Conservation (phyloP, 768 basidiomycete genomes). For the Hygrocybe coccinea region DNA sequence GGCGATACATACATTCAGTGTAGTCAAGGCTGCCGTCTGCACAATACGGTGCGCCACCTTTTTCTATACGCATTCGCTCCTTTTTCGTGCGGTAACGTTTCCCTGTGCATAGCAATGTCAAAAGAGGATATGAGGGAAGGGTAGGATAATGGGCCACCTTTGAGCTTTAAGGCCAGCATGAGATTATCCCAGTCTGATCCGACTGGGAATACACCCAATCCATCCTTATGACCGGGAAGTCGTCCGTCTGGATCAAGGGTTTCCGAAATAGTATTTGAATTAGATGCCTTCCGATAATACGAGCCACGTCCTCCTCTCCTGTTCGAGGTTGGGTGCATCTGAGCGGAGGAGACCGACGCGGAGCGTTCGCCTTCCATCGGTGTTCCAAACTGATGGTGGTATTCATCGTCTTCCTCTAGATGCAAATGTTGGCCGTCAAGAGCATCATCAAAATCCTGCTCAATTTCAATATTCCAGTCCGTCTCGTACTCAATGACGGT, state of each 20-base stretch:
- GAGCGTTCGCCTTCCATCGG: constrained; percentile 35
- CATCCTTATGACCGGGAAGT: constrained; percentile 73
- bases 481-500: constrained; percentile 80
- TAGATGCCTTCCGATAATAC: constrained; percentile 43
- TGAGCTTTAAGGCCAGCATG: constrained; percentile 70
- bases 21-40: constrained; percentile 82
- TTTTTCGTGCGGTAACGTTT: constrained; percentile 80
- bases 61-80: constrained; percentile 72
- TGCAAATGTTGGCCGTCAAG: constrained; percentile 48
- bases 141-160: constrained; percentile 44
- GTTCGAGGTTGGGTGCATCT: constrained; percentile 23
- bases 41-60: constrained; percentile 62
- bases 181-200: constrained; percentile 66
- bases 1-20: constrained; percentile 48
- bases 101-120: constrained; percentile 35
- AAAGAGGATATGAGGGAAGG: neutral
- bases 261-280: constrained; percentile 30
- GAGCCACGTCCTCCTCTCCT: constrained; percentile 49
- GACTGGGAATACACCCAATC: constrained; percentile 66
- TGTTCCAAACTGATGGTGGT: neutral
- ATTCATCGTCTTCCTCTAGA: constrained; percentile 30
- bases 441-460: constrained; percentile 50
- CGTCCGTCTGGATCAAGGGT: constrained; percentile 65
- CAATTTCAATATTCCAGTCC: constrained; percentile 79
- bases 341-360: constrained; percentile 42